These are phyloP conservation scores for Centella asiatica DNA, from an alignment of 129 eudicot genomes.

Conservation along the genomic window DNA sequence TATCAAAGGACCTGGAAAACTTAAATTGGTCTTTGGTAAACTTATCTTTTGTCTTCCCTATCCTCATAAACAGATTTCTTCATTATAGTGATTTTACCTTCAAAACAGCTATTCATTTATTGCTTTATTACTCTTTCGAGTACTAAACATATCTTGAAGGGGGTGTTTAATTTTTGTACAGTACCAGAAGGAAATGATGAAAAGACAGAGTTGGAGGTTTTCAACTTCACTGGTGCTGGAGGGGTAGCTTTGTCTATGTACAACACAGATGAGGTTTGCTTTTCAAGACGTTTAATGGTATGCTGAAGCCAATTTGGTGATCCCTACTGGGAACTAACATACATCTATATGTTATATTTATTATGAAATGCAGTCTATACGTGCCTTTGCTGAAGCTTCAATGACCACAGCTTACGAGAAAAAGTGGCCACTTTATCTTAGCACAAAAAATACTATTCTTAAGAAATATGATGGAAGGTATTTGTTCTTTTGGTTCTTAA, in stretches of 20 bases:
- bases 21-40: constrained; percentile 74
- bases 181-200: constrained; percentile 89
- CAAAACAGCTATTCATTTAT: not conserved
- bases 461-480: constrained; percentile 97
- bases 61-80: not conserved
- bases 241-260: constrained; percentile 95
- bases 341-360: not conserved
- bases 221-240: constrained; percentile 78
- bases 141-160: not conserved
- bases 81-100: not conserved
- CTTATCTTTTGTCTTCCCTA: not conserved
- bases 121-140: too few relatives aligned
- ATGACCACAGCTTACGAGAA: constrained; percentile 75
- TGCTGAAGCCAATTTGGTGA: not conserved
- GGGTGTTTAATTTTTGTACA: constrained; percentile 15
- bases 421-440: constrained; percentile 95
- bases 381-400: constrained; percentile 90
- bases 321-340: constrained; percentile 8
- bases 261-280: constrained; percentile 89
- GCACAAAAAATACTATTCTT: constrained; percentile 90
- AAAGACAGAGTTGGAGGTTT: constrained; percentile 70
- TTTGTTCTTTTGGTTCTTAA: not conserved
- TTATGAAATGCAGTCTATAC: constrained; percentile 53
- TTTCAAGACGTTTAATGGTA: not conserved
- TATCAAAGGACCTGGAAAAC: constrained; percentile 86